Conservation (phyloP, 2,329 filamentous ascomycete genomes). For the Rutstroemia sp. region DNA sequence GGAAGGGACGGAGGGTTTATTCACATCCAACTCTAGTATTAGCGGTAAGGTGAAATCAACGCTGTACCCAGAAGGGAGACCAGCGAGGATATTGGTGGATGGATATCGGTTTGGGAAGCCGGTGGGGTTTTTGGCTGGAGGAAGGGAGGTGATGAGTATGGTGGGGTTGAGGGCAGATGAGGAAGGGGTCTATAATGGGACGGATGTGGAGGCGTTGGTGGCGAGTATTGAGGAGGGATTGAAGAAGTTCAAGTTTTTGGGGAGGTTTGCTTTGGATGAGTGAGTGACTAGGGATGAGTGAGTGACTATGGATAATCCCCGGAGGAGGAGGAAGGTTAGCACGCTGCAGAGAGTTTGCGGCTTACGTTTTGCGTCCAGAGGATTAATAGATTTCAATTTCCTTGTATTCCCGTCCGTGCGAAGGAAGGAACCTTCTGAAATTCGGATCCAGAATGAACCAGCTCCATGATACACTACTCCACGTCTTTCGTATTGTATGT, state of each 20-base stretch:
- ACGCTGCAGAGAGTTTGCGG: not conserved
- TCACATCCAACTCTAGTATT: not conserved
- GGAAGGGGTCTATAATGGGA: not conserved
- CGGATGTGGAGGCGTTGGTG: conserved; percentile 33
- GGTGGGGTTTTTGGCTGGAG: not conserved
- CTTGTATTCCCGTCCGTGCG: too few relatives aligned
- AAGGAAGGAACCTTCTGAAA: too few relatives aligned
- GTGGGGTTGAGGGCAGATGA: conserved; percentile 18
- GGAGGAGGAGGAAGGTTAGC: not conserved
- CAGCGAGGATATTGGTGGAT: conserved; percentile 19
- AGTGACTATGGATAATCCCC: too few relatives aligned
- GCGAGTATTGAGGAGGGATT: conserved; percentile 49
- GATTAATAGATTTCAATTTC: not conserved
- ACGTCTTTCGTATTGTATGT: too few relatives aligned
- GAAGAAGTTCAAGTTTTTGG: conserved; percentile 57
- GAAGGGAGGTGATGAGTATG: not conserved
- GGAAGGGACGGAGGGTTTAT: conserved; percentile 38
- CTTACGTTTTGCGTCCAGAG: not conserved
- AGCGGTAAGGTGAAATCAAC: not conserved
- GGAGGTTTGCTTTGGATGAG: conserved; percentile 52
- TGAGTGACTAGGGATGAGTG: too few relatives aligned
- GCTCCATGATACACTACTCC: too few relatives aligned
- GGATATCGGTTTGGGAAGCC: not conserved
- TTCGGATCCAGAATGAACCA: too few relatives aligned
- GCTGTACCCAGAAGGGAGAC: not conserved